These are phyloP conservation scores for Exophiala mesophila DNA, from an alignment of 2,329 filamentous ascomycete genomes.

Conservation along the genomic window DNA sequence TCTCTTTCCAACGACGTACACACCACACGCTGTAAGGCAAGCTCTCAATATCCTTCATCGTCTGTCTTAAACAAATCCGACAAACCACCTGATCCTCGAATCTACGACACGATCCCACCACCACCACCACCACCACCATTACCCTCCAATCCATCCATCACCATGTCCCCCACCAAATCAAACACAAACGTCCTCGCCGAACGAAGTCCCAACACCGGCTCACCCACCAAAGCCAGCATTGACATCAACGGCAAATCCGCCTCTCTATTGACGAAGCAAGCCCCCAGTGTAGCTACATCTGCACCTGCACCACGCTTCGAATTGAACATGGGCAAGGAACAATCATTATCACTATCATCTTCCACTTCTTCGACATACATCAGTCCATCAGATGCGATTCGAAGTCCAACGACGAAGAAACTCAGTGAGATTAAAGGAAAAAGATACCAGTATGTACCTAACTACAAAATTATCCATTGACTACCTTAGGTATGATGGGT, in stretches of 20 bases:
- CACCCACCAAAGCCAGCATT: conserved; percentile 15
- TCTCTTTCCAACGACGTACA: too few relatives aligned
- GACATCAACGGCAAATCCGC: conserved; percentile 2
- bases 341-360: too few relatives aligned
- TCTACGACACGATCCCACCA: too few relatives aligned
- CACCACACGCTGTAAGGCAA: too few relatives aligned
- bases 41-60: too few relatives aligned
- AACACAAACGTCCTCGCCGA: conserved; percentile 12
- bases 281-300: background rate
- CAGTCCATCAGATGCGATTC: conserved; percentile 46
- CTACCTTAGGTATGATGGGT: background rate
- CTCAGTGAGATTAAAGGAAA: conserved; percentile 47
- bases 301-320: conserved; percentile 11
- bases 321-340: conserved; percentile 1
- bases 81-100: too few relatives aligned
- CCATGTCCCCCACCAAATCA: background rate
- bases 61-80: too few relatives aligned
- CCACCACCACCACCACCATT: too few relatives aligned
- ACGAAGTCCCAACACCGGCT: conserved; percentile 15
- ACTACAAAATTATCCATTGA: too few relatives aligned
- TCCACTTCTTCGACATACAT: conserved; percentile 39
- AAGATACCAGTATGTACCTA: conserved; percentile 39
- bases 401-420: conserved; percentile 48
- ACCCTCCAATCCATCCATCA: too few relatives aligned
- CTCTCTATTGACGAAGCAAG: conserved; percentile 6